Conservation (phyloP, 768 basidiomycete species). For the Candolleomyces eurysporus region DNA sequence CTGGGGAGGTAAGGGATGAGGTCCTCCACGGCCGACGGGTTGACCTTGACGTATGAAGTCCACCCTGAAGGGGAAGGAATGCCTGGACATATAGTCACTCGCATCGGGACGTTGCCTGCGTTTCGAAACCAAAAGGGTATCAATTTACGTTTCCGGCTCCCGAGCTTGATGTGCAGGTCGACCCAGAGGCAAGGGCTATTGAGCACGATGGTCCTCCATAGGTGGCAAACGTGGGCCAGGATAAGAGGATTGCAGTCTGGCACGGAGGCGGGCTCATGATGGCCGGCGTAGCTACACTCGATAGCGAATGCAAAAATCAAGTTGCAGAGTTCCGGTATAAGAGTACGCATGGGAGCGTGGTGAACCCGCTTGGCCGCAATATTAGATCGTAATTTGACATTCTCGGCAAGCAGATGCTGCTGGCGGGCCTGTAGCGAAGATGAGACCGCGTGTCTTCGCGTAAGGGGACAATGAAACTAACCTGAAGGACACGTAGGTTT, state of each 20-base stretch:
- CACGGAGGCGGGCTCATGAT: conserved; percentile 6
- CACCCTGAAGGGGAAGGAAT: not conserved
- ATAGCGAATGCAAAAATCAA: conserved; percentile 19
- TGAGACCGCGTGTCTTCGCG: not conserved
- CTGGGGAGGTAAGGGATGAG: conserved; percentile 15
- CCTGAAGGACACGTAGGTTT: conserved; percentile 4
- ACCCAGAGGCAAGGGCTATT: conserved; percentile 18
- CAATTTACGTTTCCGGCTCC: not conserved
- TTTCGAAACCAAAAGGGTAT: conserved; percentile 14
- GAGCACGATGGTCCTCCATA: conserved; percentile 18
- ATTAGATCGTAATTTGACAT: conserved; percentile 11
- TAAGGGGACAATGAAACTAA: not conserved
- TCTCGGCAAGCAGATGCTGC: not conserved
- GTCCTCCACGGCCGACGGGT: conserved; percentile 9
- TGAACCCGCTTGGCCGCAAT: conserved; percentile 15
- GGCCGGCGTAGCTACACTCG: conserved; percentile 6
- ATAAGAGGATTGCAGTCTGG: conserved; percentile 10
- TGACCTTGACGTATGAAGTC: conserved; percentile 7
- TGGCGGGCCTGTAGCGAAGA: not conserved
- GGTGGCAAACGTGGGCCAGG: conserved; percentile 19
- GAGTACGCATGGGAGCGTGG: conserved; percentile 15
- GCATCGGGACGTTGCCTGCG: conserved; percentile 17
- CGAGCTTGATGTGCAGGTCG: conserved; percentile 14
- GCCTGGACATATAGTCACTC: conserved; percentile 14
- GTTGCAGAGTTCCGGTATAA: conserved; percentile 19